A percentile compares a stretch with the other conserved stretches of the same genome.
These are phyloP conservation scores for Hypholoma sublateritium DNA, from an alignment of 768 basidiomycete genomes.

Conservation along the genomic window DNA sequence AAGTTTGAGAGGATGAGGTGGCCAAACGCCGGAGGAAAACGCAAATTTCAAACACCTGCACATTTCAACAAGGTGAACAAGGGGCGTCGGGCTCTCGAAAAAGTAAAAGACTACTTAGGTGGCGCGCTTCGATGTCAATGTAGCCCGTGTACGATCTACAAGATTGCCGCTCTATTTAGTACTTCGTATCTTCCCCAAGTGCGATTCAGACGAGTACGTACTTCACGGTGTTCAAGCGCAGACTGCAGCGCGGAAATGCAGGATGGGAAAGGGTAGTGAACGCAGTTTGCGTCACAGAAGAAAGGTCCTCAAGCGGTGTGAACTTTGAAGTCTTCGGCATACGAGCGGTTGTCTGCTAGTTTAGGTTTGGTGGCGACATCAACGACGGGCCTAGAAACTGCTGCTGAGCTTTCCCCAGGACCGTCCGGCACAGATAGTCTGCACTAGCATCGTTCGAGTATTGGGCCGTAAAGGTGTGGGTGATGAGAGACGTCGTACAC, in stretches of 20 bases:
- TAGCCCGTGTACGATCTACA: constrained; percentile 61
- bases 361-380: too few relatives aligned
- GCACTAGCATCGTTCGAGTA: not conserved
- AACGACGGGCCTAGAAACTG: not conserved
- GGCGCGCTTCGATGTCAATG: constrained; percentile 60
- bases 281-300: constrained; percentile 27
- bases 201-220: constrained; percentile 23
- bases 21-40: constrained; percentile 53
- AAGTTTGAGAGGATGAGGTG: constrained; percentile 30
- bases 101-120: constrained; percentile 78
- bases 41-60: constrained; percentile 15
- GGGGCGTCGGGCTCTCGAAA: constrained; percentile 65
- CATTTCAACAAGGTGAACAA: too few relatives aligned
- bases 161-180: too few relatives aligned
- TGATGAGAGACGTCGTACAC: not conserved
- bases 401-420: not conserved
- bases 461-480: not conserved
- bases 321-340: constrained; percentile 26
- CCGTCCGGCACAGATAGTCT: not conserved
- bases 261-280: constrained; percentile 46
- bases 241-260: constrained; percentile 46
- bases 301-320: constrained; percentile 31
- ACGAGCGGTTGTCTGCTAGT: not conserved
- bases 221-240: constrained; percentile 65
- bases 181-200: not conserved